These are phyloP conservation scores for Tilletiaria anomala DNA, from an alignment of 1,284 basidiomycete species.

Conservation along the genomic window DNA sequence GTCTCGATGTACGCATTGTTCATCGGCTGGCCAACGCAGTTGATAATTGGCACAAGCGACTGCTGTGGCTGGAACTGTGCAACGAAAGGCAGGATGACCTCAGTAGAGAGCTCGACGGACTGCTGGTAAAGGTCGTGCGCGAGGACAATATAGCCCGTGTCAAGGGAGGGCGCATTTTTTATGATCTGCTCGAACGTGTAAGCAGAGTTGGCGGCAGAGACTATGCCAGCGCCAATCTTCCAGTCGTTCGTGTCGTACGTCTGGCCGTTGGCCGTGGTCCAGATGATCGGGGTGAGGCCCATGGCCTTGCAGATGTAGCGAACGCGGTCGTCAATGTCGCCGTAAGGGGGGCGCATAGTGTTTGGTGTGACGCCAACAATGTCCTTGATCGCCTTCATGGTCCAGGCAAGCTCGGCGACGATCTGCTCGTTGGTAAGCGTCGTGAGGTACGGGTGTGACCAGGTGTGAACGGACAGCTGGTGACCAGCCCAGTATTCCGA, in stretches of 20 bases:
- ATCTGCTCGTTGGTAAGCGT: conserved; percentile 69
- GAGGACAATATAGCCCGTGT: conserved; percentile 83
- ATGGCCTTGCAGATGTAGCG: conserved; percentile 30
- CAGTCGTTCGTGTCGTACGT: conserved; percentile 35
- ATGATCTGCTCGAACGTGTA: conserved; percentile 26
- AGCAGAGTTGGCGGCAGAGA: conserved; percentile 19
- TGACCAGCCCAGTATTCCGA: conserved; percentile 63
- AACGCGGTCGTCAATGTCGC: conserved; percentile 39
- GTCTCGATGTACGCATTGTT: conserved; percentile 28
- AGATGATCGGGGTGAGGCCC: conserved; percentile 35
- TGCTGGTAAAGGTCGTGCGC: conserved; percentile 37
- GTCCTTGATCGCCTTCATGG: conserved; percentile 61
- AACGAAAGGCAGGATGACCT: conserved; percentile 29
- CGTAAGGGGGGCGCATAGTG: conserved; percentile 42
- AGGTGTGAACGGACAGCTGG: conserved; percentile 40
- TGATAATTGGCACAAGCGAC: conserved; percentile 44
- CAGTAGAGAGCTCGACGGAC: conserved; percentile 30
- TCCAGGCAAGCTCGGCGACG: conserved; percentile 86
- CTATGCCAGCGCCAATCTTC: conserved; percentile 24
- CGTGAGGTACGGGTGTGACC: conserved; percentile 53
- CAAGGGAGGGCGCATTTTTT: conserved; percentile 24
- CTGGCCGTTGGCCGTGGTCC: conserved; percentile 20
- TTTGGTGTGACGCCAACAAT: conserved; percentile 33
- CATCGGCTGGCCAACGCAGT: conserved; percentile 20
- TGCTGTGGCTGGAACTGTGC: conserved; percentile 46